Conservation (phyloP, 2,329 filamentous ascomycete genomes). For the Fonsecaea erecta region DNA sequence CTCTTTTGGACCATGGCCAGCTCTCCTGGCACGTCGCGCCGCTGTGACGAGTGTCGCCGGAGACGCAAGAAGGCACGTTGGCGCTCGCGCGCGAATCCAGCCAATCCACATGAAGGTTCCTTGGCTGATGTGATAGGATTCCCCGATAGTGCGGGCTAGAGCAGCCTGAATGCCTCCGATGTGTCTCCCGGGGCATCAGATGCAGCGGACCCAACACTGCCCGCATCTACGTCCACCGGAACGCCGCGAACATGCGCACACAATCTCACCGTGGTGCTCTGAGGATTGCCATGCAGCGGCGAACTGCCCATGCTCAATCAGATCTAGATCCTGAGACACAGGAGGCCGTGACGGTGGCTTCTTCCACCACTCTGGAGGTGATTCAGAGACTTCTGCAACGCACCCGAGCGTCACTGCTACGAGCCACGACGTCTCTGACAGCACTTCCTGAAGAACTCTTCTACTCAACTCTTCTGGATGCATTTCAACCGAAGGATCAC, state of each 20-base stretch:
- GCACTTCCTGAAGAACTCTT: slow-evolving; percentile 3
- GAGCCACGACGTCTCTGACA: background rate
- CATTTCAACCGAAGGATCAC: background rate
- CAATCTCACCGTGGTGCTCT: slow-evolving; percentile 11
- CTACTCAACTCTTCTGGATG: slow-evolving; percentile 15
- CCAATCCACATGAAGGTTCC: too few species aligned
- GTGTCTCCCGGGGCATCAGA: slow-evolving; percentile 4
- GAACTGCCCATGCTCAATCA: background rate
- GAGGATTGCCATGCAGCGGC: slow-evolving; percentile 3
- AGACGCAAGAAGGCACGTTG: slow-evolving; percentile 3
- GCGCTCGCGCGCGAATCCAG: background rate
- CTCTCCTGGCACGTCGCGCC: slow-evolving; percentile 7
- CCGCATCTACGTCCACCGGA: slow-evolving; percentile 6
- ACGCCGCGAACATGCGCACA: slow-evolving; percentile 3
- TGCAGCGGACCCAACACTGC: slow-evolving; percentile 8
- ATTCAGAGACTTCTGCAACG: background rate
- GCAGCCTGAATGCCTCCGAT: slow-evolving; percentile 5
- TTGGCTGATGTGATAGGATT: background rate
- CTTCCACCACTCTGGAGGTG: background rate
- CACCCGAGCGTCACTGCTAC: background rate
- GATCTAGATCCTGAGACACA: background rate
- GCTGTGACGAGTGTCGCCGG: slow-evolving; percentile 11
- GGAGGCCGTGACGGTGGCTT: background rate
- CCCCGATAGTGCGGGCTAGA: slow-evolving; percentile 4
- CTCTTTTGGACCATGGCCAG: slow-evolving; percentile 8